These are phyloP conservation scores for Hymenoscyphus albidus DNA, from an alignment of 2,329 filamentous ascomycete species.

Conservation along the genomic window DNA sequence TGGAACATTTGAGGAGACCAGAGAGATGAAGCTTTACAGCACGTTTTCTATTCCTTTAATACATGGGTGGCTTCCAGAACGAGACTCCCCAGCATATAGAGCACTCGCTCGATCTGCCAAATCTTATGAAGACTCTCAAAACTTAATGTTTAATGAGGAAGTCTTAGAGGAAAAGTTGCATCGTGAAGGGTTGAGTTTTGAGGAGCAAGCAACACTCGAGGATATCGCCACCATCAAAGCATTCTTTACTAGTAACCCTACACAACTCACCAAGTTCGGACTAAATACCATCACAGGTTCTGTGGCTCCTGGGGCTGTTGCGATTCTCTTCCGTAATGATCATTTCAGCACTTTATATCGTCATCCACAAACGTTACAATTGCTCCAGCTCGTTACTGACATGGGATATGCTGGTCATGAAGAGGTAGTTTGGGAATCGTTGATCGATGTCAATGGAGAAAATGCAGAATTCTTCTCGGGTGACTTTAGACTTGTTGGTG, in stretches of 20 bases:
- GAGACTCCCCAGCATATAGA: slow-evolving; percentile 59
- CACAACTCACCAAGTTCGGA: slow-evolving; percentile 81
- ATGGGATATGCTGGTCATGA: slow-evolving; percentile 83
- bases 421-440: slow-evolving; percentile 93
- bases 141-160: slow-evolving; percentile 82
- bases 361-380: slow-evolving; percentile 69
- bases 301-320: slow-evolving; percentile 72
- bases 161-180: slow-evolving; percentile 78
- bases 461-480: slow-evolving; percentile 81
- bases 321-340: slow-evolving; percentile 93
- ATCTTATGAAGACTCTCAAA: slow-evolving; percentile 89
- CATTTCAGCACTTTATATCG: slow-evolving; percentile 95
- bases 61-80: slow-evolving; percentile 85
- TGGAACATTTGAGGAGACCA: slow-evolving; percentile 81
- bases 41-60: slow-evolving; percentile 86
- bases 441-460: slow-evolving; percentile 83
- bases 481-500: slow-evolving; percentile 82
- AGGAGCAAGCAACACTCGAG: slow-evolving; percentile 76
- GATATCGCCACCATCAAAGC: slow-evolving; percentile 81
- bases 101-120: slow-evolving; percentile 72
- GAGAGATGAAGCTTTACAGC: slow-evolving; percentile 85
- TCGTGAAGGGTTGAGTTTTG: slow-evolving; percentile 56
- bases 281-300: slow-evolving; percentile 68
- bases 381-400: slow-evolving; percentile 87
- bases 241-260: slow-evolving; percentile 76